These are phyloP conservation scores for Neurospora sp. DNA, from an alignment of 495 filamentous ascomycete genomes.

Conservation along the genomic window DNA sequence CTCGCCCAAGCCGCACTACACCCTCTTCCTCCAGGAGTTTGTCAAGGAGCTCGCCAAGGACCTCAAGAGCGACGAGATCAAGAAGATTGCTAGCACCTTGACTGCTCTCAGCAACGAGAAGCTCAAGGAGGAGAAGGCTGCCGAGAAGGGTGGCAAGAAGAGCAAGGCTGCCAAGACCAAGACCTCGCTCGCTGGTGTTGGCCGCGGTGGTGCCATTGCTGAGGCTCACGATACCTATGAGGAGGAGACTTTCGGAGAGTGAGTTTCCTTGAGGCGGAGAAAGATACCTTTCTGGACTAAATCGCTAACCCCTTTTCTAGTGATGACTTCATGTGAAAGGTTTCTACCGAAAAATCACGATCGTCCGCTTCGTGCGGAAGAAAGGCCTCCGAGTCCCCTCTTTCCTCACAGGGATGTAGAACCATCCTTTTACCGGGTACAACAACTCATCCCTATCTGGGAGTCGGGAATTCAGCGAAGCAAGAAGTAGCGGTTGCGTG, in stretches of 20 bases:
- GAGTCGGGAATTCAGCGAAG: neutral
- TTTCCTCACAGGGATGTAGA: neutral
- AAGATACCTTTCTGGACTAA: neutral
- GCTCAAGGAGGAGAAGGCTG: conserved; percentile 95
- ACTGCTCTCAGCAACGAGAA: conserved; percentile 91
- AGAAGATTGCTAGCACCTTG: conserved; percentile 80
- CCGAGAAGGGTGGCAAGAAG: conserved; percentile 95
- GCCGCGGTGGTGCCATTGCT: conserved; percentile 44
- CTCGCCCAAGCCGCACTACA: conserved; percentile 83
- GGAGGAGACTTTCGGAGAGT: conserved; percentile 67
- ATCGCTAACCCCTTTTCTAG: conserved; percentile 20
- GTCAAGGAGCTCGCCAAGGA: conserved; percentile 80
- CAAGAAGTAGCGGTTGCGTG: neutral
- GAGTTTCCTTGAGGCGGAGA: conserved; percentile 28
- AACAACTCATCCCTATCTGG: neutral
- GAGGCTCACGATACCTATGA: conserved; percentile 69
- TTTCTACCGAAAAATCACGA: neutral
- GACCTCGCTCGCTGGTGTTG: conserved; percentile 59
- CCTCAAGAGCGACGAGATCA: conserved; percentile 79
- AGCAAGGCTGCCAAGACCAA: conserved; percentile 92
- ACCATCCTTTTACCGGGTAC: neutral
- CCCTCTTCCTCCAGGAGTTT: conserved; percentile 84
- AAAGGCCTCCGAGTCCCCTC: neutral
- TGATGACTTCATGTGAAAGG: conserved; percentile 44
- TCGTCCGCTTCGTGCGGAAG: neutral